Evolutionary conservation across 2,329 filamentous ascomycete species (phyloP).

Genomic region (Penicillium griseofulvum): DNA sequence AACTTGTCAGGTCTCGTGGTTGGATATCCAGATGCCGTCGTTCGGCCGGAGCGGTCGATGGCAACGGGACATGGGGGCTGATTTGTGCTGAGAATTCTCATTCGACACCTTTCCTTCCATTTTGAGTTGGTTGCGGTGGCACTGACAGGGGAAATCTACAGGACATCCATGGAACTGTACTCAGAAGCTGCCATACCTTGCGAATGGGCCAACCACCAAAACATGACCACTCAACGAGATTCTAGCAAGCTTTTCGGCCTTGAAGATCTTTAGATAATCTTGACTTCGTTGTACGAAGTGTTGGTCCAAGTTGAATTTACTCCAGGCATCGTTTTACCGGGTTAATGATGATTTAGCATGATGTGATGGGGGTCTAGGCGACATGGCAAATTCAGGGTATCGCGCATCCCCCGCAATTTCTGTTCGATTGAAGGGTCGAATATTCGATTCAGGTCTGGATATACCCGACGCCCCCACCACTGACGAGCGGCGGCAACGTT

Average conservation of each 20-base stretch:
- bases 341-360: not conserved
- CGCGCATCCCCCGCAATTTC: not conserved
- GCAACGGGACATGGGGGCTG: not conserved
- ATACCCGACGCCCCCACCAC: conserved; percentile 19
- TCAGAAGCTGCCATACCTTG: not conserved
- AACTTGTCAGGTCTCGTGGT: not conserved
- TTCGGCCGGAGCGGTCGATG: conserved; percentile 1
- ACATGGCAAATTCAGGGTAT: not conserved
- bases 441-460: conserved; percentile 1
- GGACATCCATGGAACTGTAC: not conserved
- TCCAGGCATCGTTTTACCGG: not conserved
- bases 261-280: not conserved
- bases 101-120: not conserved
- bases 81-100: not conserved
- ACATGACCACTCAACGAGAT: not conserved
- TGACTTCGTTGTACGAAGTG: not conserved
- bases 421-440: not conserved
- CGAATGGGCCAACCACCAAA: not conserved
- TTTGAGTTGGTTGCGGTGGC: not conserved
- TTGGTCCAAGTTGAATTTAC: not conserved
- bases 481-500: conserved; percentile 15
- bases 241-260: not conserved
- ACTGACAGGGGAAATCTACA: conserved; percentile 3
- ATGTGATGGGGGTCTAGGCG: not conserved
- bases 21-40: not conserved